Percentiles rank a stretch among this genome's conserved stretches.
These are phyloP conservation scores for Mortierella alpina DNA, from an alignment of 192 early-diverging fungal species.

Conservation along the genomic window DNA sequence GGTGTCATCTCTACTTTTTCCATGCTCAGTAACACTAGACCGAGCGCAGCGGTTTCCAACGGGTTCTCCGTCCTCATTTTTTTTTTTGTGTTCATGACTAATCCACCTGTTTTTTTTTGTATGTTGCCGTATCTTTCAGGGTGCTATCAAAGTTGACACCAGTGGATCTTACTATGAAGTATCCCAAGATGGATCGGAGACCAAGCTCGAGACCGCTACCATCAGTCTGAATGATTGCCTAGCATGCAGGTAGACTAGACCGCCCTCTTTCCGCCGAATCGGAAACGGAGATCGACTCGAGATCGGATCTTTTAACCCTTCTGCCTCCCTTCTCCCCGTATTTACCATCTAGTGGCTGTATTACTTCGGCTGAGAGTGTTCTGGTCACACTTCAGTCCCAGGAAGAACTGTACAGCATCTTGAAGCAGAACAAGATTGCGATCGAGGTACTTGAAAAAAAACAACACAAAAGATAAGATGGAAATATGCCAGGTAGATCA, in stretches of 20 bases:
- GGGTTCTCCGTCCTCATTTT: neutral
- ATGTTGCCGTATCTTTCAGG: slow-evolving; percentile 42
- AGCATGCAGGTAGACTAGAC: slow-evolving; percentile 84
- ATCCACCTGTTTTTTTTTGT: slow-evolving; percentile 9
- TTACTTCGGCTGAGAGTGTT: slow-evolving; percentile 97
- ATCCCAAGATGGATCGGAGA: slow-evolving; percentile 82
- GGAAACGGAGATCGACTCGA: no score
- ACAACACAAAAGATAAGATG: no score
- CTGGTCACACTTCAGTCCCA: slow-evolving; percentile 93
- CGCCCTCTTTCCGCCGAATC: neutral
- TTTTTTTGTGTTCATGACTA: slow-evolving; percentile 16
- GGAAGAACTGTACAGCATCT: slow-evolving; percentile 81
- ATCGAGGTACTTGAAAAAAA: slow-evolving; percentile 28
- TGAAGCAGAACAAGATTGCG: slow-evolving; percentile 68
- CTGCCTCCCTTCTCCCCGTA: no score
- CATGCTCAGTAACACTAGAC: neutral
- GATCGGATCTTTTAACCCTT: no score
- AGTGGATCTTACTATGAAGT: slow-evolving; percentile 93
- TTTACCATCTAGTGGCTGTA: slow-evolving; percentile 80
- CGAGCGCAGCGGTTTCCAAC: neutral
- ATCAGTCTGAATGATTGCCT: slow-evolving; percentile 97
- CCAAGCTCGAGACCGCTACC: slow-evolving; percentile 84
- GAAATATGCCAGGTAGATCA: neutral
- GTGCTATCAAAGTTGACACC: slow-evolving; percentile 78
- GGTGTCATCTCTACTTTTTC: neutral